A percentile compares a stretch with the other conserved stretches of the same genome.
Conservation (phyloP, 257 asterid species). For the Linaria vulgaris region DNA sequence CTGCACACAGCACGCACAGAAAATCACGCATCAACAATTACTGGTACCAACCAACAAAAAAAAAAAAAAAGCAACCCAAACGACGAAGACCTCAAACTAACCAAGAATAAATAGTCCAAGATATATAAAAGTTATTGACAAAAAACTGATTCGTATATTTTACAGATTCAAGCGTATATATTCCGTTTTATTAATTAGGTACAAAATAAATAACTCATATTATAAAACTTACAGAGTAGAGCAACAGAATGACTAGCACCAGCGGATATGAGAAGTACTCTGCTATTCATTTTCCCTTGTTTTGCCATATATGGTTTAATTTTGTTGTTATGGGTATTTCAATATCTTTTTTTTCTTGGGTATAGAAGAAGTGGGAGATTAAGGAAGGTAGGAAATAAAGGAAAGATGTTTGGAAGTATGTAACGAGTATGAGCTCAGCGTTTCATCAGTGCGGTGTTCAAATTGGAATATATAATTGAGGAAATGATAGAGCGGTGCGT, state of each 20-base stretch:
- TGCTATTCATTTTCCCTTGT: neutral
- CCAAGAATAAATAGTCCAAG: too few relatives aligned
- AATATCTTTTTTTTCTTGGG: too few relatives aligned
- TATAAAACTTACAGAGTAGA: constrained; percentile 70
- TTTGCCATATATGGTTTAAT: constrained; percentile 47
- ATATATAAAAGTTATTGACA: too few relatives aligned
- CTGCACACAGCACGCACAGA: neutral
- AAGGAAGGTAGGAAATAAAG: neutral
- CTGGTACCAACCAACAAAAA: neutral
- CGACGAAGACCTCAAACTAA: too few relatives aligned
- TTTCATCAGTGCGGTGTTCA: neutral
- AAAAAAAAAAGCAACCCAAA: neutral
- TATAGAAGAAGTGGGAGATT: neutral
- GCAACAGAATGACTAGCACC: constrained; percentile 99
- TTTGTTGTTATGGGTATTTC: neutral
- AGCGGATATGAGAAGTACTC: constrained; percentile 75
- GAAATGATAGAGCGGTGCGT: too few relatives aligned
- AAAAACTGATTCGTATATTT: too few relatives aligned
- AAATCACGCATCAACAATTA: too few relatives aligned
- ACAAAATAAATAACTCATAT: too few relatives aligned
- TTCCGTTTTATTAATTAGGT: too few relatives aligned
- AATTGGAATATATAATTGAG: too few relatives aligned
- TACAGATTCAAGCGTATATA: too few relatives aligned
- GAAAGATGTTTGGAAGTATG: constrained; percentile 32
- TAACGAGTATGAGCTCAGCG: constrained; percentile 9